Evolutionary conservation across 257 asterid genomes (phyloP).

Genomic region (Solanum boliviense): DNA sequence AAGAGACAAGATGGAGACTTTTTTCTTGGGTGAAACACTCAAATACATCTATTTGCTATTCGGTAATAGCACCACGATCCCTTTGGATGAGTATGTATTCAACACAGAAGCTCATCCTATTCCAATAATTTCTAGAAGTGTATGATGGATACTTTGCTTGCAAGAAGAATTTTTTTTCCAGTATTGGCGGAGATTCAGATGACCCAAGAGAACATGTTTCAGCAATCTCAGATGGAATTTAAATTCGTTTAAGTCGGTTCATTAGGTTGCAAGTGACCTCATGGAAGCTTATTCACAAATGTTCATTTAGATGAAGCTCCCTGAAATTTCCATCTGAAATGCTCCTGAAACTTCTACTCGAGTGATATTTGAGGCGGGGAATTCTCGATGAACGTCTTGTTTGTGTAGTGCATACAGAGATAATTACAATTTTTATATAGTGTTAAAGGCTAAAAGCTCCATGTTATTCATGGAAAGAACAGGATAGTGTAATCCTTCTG

Average conservation of each 20-base stretch:
- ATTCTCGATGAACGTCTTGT: neutral
- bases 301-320: neutral
- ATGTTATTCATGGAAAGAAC: neutral
- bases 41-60: slow-evolving; percentile 78
- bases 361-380: neutral
- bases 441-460: neutral
- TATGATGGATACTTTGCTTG: slow-evolving; percentile 16
- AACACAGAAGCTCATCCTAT: slow-evolving; percentile 98
- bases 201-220: neutral
- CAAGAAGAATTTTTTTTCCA: neutral
- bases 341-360: neutral
- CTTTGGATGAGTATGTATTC: slow-evolving; percentile 76
- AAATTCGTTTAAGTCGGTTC: neutral
- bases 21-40: slow-evolving; percentile 86
- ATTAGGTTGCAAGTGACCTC: neutral
- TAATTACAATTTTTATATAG: neutral
- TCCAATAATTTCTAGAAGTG: slow-evolving; percentile 42
- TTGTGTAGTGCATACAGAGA: neutral
- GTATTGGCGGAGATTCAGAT: neutral
- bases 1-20: slow-evolving; percentile 97
- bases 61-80: slow-evolving; percentile 41
- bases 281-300: neutral
- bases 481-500: neutral
- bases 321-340: neutral
- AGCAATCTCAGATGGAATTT: neutral